Percentiles rank a stretch among this genome's conserved stretches.
phyloP scores from a whole-genome alignment of 108 stramenopile genomes.

The Thalassiosira profunda region DNA sequence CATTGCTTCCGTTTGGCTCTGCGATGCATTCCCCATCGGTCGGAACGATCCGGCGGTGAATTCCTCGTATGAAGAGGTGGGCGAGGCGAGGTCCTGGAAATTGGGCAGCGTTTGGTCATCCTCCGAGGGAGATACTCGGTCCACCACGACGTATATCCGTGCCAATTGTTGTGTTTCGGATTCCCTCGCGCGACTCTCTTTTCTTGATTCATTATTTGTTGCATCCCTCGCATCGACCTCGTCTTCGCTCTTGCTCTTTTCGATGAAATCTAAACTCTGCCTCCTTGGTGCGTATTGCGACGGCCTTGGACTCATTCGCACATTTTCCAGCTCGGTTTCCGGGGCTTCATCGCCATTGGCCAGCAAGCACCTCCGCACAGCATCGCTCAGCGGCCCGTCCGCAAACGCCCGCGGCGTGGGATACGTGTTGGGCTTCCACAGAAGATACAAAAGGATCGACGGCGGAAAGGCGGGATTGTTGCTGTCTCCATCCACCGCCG shows the following conservation, averaged over 20 bases:
- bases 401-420: constrained; percentile 36
- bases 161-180: too few species aligned
- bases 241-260: too few species aligned
- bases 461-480: constrained; percentile 20
- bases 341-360: constrained; percentile 24
- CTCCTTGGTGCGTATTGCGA: constrained; percentile 25
- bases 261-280: constrained; percentile 8
- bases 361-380: constrained; percentile 27
- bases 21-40: background rate
- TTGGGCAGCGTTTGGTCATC: constrained; percentile 12
- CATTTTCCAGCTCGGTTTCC: constrained; percentile 19
- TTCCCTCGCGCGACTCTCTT: too few species aligned
- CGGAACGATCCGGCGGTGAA: too few species aligned
- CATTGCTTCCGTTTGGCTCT: too few species aligned
- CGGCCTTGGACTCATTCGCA: constrained; percentile 3
- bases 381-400: constrained; percentile 28
- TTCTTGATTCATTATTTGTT: background rate
- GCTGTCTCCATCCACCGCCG: background rate
- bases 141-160: constrained; percentile 52
- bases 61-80: too few species aligned
- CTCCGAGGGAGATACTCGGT: constrained; percentile 34
- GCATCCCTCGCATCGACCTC: too few species aligned
- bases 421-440: constrained; percentile 52
- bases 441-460: constrained; percentile 57
- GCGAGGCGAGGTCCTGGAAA: constrained; percentile 15